phyloP scores from a whole-genome alignment of 192 early-diverging fungal genomes.

The Backusella psychrophila region DNA sequence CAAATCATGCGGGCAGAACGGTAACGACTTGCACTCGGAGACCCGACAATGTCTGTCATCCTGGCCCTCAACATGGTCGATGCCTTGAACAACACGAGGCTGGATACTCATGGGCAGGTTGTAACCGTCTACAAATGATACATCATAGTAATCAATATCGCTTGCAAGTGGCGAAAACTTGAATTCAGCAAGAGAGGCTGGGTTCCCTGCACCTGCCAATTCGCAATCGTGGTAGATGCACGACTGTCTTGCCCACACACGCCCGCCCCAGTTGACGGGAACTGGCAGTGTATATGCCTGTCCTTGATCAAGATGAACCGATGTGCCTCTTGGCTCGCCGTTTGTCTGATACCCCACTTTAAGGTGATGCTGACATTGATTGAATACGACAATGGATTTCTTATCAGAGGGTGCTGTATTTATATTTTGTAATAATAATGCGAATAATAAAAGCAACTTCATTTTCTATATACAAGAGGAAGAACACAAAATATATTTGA shows the following conservation, averaged over 20 bases:
- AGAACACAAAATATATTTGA: neutral
- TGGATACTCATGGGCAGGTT: conserved; percentile 28
- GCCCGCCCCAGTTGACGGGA: neutral
- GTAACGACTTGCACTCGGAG: neutral
- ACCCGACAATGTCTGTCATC: conserved; percentile 2
- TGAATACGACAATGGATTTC: conserved; percentile 11
- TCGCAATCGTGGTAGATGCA: neutral
- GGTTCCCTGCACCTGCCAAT: conserved; percentile 15
- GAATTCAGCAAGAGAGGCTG: conserved; percentile 32
- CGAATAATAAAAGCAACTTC: neutral
- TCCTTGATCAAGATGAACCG: neutral
- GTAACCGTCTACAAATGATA: conserved; percentile 35
- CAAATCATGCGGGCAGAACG: conserved; percentile 20
- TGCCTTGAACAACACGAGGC: neutral
- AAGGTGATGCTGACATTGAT: conserved; percentile 2
- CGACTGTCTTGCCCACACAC: conserved; percentile 20
- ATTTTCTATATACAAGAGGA: neutral
- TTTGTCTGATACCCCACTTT: conserved; percentile 9
- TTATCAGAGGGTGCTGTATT: neutral
- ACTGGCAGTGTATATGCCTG: neutral
- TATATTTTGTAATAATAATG: neutral
- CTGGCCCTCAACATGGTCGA: neutral
- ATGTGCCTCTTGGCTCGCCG: neutral
- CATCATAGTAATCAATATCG: conserved; percentile 31
- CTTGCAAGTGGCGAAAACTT: conserved; percentile 4